Evolutionary conservation across 441 rosid species (phyloP), one percentile per base, ranked within the genome.

Genomic region (Croton laevigatus): DNA sequence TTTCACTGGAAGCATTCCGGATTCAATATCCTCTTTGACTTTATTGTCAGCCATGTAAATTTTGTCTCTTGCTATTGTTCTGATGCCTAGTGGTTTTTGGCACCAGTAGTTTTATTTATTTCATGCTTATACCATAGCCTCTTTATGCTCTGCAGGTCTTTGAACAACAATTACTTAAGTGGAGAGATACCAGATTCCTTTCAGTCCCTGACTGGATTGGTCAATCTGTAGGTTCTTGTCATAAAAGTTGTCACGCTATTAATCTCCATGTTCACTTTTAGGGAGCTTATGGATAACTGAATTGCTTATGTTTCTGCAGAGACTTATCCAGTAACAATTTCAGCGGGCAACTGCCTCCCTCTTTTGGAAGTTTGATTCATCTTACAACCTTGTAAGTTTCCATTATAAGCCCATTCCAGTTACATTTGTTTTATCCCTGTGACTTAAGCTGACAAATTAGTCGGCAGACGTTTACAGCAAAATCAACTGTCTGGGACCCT

Each of bases 151-250:
- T 72, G 73, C 89, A 94, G 98, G 91, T 89, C 96, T 59, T 78
- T 94, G 76, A 94, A 90, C 55, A 63, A 79, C 77, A 94, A 94
- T 78, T 79, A 17, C 70, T 83, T 94, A 73, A 88, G 89, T 45
- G 98, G 97, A 80, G 95, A 89, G 69, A 76, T 94, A 82, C 95
- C 98, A 3, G 97, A 94, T 70, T 86, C 85, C 75, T 91, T 94
- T 75, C 81, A 81, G 71, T 65, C 81, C 66, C 90, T 91, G 69
- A 58, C 77, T 3, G 87, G 85, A 34, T 83, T 94, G 85, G 82
- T 88, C 77, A 92, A 92, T 81, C 83, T 94, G 97, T 94, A 84
- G 59, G 97, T 67, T 78, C 66, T 55, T 53, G 49, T 68, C 53
- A 59, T 70, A 57, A 45, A 27, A 72, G 68, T 40, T 49, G 17